Conservation (phyloP, 768 basidiomycete genomes). For the Pleurotus pulmonarius region DNA sequence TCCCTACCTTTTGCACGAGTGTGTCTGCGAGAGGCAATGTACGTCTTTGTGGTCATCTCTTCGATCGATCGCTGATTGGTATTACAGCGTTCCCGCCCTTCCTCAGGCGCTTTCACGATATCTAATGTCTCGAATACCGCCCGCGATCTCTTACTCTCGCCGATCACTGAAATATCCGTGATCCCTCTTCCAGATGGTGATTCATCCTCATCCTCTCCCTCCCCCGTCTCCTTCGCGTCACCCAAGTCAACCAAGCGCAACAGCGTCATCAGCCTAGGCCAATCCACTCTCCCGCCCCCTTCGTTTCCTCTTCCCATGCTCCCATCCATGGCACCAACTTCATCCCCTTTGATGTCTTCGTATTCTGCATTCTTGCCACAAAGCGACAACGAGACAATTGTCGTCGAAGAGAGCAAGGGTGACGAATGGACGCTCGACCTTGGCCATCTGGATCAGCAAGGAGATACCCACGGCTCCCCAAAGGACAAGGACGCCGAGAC, state of each 20-base stretch:
- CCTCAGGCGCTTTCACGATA: conserved; percentile 1
- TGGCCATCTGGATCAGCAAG: too few species aligned
- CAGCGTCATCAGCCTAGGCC: neutral
- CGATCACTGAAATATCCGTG: neutral
- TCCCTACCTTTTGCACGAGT: neutral
- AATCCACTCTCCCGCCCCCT: neutral
- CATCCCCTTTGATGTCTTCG: neutral
- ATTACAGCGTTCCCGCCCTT: neutral
- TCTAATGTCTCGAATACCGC: conserved; percentile 2
- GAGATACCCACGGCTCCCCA: too few species aligned
- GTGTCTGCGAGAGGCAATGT: conserved; percentile 1
- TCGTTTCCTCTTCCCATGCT: neutral
- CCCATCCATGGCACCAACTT: neutral
- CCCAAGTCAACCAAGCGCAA: neutral
- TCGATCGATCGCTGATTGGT: neutral
- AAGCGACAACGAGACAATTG: too few species aligned
- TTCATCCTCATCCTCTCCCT: neutral
- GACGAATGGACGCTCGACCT: neutral
- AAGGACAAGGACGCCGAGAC: neutral
- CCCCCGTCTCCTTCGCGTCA: too few species aligned
- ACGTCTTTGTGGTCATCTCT: neutral
- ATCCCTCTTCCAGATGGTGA: neutral
- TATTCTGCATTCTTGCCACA: neutral
- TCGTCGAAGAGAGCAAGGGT: neutral
- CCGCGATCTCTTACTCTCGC: neutral